Evolutionary conservation across 495 filamentous ascomycete species (phyloP).

Genomic region (Neurospora sp.): DNA sequence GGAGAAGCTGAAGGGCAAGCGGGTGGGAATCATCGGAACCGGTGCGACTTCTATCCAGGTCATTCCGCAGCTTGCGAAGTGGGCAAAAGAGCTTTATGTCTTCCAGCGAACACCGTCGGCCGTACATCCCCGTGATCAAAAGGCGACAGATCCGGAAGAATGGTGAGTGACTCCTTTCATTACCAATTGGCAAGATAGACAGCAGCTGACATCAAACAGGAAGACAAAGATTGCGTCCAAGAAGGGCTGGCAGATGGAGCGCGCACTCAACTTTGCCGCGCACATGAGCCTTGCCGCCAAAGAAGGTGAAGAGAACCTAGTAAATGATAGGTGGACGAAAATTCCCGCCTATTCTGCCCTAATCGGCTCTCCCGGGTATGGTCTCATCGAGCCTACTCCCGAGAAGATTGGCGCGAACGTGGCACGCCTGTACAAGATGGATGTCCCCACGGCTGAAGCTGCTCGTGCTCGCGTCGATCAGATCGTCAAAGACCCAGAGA

Average conservation of each 20-base stretch:
- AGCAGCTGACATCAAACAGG: slow-evolving; percentile 3
- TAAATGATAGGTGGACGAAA: slow-evolving; percentile 32
- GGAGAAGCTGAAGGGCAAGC: slow-evolving; percentile 37
- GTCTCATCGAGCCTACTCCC: slow-evolving; percentile 19
- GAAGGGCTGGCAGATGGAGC: slow-evolving; percentile 36
- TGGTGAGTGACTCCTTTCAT: slow-evolving; percentile 15
- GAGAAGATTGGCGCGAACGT: slow-evolving; percentile 28
- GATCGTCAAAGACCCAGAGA: slow-evolving; percentile 33
- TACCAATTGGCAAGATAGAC: not conserved
- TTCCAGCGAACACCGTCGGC: slow-evolving; percentile 47
- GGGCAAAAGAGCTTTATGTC: slow-evolving; percentile 42
- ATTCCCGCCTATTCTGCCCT: slow-evolving; percentile 19
- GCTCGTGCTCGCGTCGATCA: slow-evolving; percentile 29
- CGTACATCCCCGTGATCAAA: slow-evolving; percentile 39
- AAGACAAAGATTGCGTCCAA: slow-evolving; percentile 25
- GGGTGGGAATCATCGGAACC: slow-evolving; percentile 45
- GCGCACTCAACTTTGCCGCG: slow-evolving; percentile 26
- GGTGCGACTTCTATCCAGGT: slow-evolving; percentile 47
- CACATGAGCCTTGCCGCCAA: slow-evolving; percentile 16
- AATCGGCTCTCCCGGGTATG: slow-evolving; percentile 14
- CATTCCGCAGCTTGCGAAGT: slow-evolving; percentile 40
- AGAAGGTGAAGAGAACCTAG: slow-evolving; percentile 24
- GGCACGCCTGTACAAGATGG: slow-evolving; percentile 18
- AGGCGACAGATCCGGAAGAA: slow-evolving; percentile 35
- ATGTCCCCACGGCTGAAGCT: slow-evolving; percentile 13